Percentiles rank a stretch among this genome's conserved stretches.
Evolutionary conservation across 371 early-diverging fungal species (phyloP).

Genomic region (Circinella minor): DNA sequence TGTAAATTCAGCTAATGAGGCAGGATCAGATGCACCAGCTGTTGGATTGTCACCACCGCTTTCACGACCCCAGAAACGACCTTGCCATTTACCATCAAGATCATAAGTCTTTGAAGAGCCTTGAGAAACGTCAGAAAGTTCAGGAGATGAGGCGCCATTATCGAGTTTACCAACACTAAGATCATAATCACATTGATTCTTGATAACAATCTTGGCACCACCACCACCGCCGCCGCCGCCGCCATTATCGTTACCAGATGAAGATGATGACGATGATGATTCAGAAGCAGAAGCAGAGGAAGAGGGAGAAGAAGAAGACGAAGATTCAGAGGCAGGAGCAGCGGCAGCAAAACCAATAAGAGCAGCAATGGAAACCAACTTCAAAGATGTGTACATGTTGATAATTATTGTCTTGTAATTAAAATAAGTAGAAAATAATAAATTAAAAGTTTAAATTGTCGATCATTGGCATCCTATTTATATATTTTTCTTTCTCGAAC

Average conservation of each 20-base stretch:
- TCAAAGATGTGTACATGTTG: constrained; percentile 10
- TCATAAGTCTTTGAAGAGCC: constrained; percentile 16
- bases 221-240: constrained; percentile 17
- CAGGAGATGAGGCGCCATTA: constrained; percentile 17
- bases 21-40: constrained; percentile 30
- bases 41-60: constrained; percentile 23
- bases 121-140: background rate
- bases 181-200: constrained; percentile 22
- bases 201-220: constrained; percentile 17
- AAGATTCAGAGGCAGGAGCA: background rate
- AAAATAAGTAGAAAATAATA: background rate
- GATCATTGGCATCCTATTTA: background rate
- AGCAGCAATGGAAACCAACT: constrained; percentile 14
- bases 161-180: constrained; percentile 20
- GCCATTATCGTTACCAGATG: too few relatives aligned
- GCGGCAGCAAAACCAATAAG: constrained; percentile 15
- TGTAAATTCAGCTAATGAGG: constrained; percentile 46
- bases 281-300: background rate
- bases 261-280: constrained; percentile 5
- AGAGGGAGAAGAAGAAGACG: background rate
- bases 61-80: constrained; percentile 42
- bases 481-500: background rate
- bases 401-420: background rate
- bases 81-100: constrained; percentile 32
- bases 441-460: background rate